Evolutionary conservation across 768 basidiomycete species (phyloP).

Genomic region (Antrodiella citrinella): DNA sequence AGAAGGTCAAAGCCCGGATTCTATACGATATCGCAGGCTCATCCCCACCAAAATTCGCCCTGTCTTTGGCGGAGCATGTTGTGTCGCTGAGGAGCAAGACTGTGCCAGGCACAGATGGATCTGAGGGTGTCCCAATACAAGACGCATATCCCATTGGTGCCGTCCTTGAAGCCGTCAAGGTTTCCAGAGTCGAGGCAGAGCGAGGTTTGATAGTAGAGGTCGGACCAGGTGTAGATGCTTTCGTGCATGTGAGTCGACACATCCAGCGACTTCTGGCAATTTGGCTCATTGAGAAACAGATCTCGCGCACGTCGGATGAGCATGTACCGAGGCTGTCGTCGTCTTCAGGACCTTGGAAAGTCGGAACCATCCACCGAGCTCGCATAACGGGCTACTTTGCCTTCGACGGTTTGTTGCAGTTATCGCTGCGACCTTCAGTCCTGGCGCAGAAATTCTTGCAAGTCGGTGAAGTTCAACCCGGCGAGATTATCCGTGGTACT

Average conservation of each 20-base stretch:
- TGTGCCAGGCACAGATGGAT: constrained; percentile 17
- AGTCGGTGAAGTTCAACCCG: constrained; percentile 74
- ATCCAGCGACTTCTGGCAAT: no score
- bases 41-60: constrained; percentile 76
- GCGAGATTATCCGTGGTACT: constrained; percentile 79
- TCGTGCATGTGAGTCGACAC: constrained; percentile 72
- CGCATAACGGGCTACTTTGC: constrained; percentile 81
- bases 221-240: constrained; percentile 58
- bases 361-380: constrained; percentile 71
- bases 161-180: constrained; percentile 62
- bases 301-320: constrained; percentile 90
- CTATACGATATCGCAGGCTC: constrained; percentile 67
- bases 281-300: constrained; percentile 39
- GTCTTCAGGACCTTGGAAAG: constrained; percentile 72
- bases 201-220: constrained; percentile 74
- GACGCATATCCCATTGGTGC: constrained; percentile 69
- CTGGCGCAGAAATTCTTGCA: constrained; percentile 83
- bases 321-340: constrained; percentile 71
- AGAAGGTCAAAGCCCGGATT: constrained; percentile 78
- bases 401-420: constrained; percentile 81
- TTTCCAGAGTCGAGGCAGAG: constrained; percentile 68
- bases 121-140: constrained; percentile 28
- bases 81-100: constrained; percentile 41
- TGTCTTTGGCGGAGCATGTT: constrained; percentile 70
- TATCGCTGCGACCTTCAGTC: constrained; percentile 78